phyloP scores from a whole-genome alignment of 345 rosid genomes.

The Physaria fendleri region DNA sequence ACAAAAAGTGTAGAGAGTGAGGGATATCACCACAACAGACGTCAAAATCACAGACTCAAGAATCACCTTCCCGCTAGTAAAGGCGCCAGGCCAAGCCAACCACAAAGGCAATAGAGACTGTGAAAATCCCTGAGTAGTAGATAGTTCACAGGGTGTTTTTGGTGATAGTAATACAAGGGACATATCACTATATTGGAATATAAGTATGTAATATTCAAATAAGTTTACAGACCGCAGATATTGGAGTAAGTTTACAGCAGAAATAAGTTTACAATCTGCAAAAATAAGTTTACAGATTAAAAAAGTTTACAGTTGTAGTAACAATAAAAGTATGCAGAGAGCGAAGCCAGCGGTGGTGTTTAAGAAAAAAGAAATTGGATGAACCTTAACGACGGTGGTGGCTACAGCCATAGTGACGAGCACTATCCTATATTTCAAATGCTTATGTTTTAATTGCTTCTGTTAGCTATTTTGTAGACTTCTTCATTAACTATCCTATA shows the following conservation, averaged over 20 bases:
- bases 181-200: too few relatives aligned
- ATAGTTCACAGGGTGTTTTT: slow-evolving; percentile 85
- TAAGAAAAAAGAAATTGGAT: slow-evolving; percentile 63
- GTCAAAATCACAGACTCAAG: slow-evolving; percentile 77
- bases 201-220: too few relatives aligned
- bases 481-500: too few relatives aligned
- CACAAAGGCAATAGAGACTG: slow-evolving; percentile 60
- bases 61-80: slow-evolving; percentile 73
- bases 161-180: slow-evolving; percentile 80
- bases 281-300: too few relatives aligned
- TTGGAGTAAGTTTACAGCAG: too few relatives aligned
- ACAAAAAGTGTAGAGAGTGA: slow-evolving; percentile 90
- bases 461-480: too few relatives aligned
- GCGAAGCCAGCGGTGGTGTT: slow-evolving; percentile 61
- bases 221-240: too few relatives aligned
- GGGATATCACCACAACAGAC: slow-evolving; percentile 60
- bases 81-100: slow-evolving; percentile 89
- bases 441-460: too few relatives aligned
- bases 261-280: too few relatives aligned
- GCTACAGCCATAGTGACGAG: slow-evolving; percentile 76
- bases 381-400: slow-evolving; percentile 55
- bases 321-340: slow-evolving; percentile 66
- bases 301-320: too few relatives aligned
- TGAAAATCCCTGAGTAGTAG: slow-evolving; percentile 66
- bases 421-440: too few relatives aligned